Conservation (phyloP, 306 rosid species). For the Prunus padus region DNA sequence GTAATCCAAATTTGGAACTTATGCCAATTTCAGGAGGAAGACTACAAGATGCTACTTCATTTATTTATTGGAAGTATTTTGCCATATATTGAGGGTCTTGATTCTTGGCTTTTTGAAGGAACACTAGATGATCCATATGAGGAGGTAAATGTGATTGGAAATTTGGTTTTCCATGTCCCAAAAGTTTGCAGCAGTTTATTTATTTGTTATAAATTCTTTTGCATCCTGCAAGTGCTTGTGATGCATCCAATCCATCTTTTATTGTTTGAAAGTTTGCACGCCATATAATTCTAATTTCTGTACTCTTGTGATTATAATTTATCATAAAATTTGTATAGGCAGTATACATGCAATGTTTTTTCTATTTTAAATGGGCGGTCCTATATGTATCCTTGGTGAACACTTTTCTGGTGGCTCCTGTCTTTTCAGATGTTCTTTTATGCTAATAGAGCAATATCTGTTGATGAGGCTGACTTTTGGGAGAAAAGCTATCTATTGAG, state of each 20-base stretch:
- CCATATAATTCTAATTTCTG: slow-evolving; percentile 3
- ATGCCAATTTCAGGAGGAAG: slow-evolving; percentile 66
- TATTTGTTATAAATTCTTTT: background rate
- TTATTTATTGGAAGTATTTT: slow-evolving; percentile 82
- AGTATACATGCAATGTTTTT: slow-evolving; percentile 13
- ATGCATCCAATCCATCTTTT: background rate
- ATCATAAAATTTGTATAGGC: slow-evolving; percentile 1
- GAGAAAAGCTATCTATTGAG: slow-evolving; percentile 87
- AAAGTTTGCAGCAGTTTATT: slow-evolving; percentile 3
- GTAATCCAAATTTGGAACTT: slow-evolving; percentile 29
- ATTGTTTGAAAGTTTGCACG: background rate
- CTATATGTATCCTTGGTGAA: slow-evolving; percentile 9
- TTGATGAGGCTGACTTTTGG: slow-evolving; percentile 89
- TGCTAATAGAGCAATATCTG: slow-evolving; percentile 62
- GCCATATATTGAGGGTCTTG: slow-evolving; percentile 90
- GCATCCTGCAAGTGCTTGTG: background rate
- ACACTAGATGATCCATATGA: slow-evolving; percentile 87
- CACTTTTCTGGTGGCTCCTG: slow-evolving; percentile 23
- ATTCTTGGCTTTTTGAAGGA: slow-evolving; percentile 99
- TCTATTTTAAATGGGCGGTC: slow-evolving; percentile 3
- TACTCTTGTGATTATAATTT: background rate
- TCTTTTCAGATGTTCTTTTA: slow-evolving; percentile 80
- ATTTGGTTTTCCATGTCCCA: slow-evolving; percentile 13
- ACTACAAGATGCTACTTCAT: slow-evolving; percentile 78
- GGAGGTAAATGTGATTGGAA: slow-evolving; percentile 60